Conservation (phyloP, 306 rosid species). For the Hippophae gyantsensis region DNA sequence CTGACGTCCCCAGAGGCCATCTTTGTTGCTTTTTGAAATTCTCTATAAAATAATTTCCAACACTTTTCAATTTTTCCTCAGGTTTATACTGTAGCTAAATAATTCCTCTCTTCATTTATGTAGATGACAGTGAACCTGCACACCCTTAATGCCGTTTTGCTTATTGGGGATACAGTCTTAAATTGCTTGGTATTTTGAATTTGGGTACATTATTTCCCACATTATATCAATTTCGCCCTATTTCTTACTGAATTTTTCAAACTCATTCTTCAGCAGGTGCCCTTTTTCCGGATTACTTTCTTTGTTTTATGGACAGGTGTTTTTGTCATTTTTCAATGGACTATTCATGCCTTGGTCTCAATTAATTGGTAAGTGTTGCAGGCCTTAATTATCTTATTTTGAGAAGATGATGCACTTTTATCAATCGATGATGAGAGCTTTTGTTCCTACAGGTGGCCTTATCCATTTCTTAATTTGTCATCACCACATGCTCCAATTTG, state of each 20-base stretch:
- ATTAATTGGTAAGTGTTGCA: slow-evolving; percentile 35
- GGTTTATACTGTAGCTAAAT: slow-evolving; percentile 1
- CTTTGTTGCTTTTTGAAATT: not conserved
- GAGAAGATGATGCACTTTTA: slow-evolving; percentile 5
- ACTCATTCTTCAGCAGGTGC: slow-evolving; percentile 39
- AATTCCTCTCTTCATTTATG: slow-evolving; percentile 19
- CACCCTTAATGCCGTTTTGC: slow-evolving; percentile 53
- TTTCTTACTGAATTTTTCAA: slow-evolving; percentile 23
- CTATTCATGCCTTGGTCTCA: slow-evolving; percentile 38
- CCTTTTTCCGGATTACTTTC: slow-evolving; percentile 50
- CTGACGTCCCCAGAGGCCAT: not conserved
- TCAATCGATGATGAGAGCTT: slow-evolving; percentile 3
- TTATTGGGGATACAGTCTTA: slow-evolving; percentile 63
- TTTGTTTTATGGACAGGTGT: slow-evolving; percentile 59
- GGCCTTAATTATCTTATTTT: slow-evolving; percentile 1
- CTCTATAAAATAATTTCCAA: not conserved
- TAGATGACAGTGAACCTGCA: slow-evolving; percentile 72
- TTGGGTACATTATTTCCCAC: slow-evolving; percentile 3
- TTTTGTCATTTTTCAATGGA: slow-evolving; percentile 60
- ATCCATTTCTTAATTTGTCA: slow-evolving; percentile 75
- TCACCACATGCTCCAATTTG: slow-evolving; percentile 58
- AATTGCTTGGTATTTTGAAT: slow-evolving; percentile 55
- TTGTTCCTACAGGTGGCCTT: slow-evolving; percentile 67
- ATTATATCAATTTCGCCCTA: not conserved
- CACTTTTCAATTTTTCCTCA: not conserved